These are phyloP conservation scores for Globisporangium iwayamae DNA, from an alignment of 352 stramenopile species.

Conservation along the genomic window DNA sequence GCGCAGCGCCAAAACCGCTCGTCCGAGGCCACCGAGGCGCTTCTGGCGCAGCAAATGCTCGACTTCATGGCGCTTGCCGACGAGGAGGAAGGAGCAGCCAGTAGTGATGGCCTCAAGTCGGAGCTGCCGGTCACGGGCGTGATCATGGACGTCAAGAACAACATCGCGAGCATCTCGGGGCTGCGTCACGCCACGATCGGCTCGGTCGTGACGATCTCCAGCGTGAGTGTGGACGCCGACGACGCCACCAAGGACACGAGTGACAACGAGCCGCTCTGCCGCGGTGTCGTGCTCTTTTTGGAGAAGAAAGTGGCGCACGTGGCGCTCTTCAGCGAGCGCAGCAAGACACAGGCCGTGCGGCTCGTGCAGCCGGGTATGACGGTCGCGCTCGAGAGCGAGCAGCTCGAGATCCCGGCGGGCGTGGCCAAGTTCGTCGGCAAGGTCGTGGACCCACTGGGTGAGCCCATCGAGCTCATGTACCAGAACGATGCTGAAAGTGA, in stretches of 20 bases:
- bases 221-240: slow-evolving; percentile 11
- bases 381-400: slow-evolving; percentile 44
- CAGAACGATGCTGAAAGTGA: not conserved
- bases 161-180: slow-evolving; percentile 66
- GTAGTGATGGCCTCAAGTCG: slow-evolving; percentile 1
- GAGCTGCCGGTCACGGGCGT: slow-evolving; percentile 44
- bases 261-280: slow-evolving; percentile 19
- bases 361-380: slow-evolving; percentile 52
- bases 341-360: slow-evolving; percentile 18
- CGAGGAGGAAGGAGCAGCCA: not conserved
- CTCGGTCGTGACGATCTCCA: slow-evolving; percentile 57
- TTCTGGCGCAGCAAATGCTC: slow-evolving; percentile 66
- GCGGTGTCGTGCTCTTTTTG: slow-evolving; percentile 53
- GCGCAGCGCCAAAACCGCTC: slow-evolving; percentile 16
- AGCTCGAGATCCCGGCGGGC: slow-evolving; percentile 51
- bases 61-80: slow-evolving; percentile 57
- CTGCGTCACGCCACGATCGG: slow-evolving; percentile 68
- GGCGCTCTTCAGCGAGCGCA: slow-evolving; percentile 42
- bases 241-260: not conserved
- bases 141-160: slow-evolving; percentile 69
- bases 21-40: slow-evolving; percentile 45
- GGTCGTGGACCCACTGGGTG: slow-evolving; percentile 50
- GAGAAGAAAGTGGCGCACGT: slow-evolving; percentile 59
- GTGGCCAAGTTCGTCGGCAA: slow-evolving; percentile 38
- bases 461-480: slow-evolving; percentile 25